Evolutionary conservation across 148 eudicot genomes (phyloP).

Genomic region (Rhododendron williamsianum): DNA sequence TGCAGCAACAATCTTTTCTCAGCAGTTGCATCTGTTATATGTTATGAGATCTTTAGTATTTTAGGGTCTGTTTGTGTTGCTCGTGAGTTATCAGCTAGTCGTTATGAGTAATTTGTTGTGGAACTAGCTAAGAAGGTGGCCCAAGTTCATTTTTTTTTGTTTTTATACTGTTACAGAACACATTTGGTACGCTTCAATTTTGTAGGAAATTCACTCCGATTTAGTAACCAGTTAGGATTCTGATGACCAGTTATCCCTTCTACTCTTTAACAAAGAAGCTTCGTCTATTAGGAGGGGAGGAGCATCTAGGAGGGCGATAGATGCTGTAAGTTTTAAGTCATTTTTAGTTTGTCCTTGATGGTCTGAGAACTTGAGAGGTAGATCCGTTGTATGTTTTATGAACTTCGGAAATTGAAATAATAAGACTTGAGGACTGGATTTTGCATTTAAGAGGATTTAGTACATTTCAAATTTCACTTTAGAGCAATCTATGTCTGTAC

Average conservation of each 20-base stretch:
- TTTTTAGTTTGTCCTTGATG: neutral
- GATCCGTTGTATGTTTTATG: neutral
- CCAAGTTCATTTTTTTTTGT: neutral
- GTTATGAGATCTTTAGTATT: neutral
- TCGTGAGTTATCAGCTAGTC: neutral
- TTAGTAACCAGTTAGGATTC: neutral
- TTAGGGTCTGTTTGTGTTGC: neutral
- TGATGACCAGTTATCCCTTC: neutral
- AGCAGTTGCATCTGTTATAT: neutral
- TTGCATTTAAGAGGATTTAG: neutral
- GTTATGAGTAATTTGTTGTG: neutral
- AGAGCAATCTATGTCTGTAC: neutral
- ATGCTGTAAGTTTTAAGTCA: neutral
- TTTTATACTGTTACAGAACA: neutral
- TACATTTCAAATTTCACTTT: neutral
- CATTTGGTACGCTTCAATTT: neutral
- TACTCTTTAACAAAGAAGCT: neutral
- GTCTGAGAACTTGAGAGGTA: neutral
- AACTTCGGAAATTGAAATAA: neutral
- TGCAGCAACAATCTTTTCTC: neutral
- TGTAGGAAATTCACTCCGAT: neutral
- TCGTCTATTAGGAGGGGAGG: neutral
- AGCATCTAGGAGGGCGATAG: neutral
- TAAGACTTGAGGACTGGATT: neutral
- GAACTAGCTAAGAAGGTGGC: neutral